These are phyloP conservation scores for Quercus glauca DNA, from an alignment of 306 rosid species.

Conservation along the genomic window DNA sequence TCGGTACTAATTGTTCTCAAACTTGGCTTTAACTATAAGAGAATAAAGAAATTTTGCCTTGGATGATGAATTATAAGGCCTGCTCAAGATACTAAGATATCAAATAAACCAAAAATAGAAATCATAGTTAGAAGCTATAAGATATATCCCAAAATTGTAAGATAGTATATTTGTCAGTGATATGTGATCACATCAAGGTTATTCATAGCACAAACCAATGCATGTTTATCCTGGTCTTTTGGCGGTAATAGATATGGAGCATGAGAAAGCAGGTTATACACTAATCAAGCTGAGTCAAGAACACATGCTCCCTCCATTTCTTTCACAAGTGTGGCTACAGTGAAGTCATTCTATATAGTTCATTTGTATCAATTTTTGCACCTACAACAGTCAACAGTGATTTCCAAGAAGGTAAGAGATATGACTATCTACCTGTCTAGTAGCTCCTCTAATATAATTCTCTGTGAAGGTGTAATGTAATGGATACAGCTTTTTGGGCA, in stretches of 20 bases:
- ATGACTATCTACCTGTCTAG: constrained; percentile 56
- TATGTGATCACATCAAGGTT: neutral
- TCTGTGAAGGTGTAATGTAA: constrained; percentile 79
- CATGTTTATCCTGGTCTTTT: neutral
- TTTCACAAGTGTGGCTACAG: neutral
- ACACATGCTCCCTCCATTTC: neutral
- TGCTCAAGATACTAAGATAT: constrained; percentile 50
- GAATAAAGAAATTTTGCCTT: constrained; percentile 72
- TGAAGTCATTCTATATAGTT: neutral
- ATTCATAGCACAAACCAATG: neutral
- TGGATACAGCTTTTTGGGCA: constrained; percentile 90
- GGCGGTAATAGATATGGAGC: neutral
- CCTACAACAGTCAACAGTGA: neutral
- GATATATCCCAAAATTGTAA: neutral
- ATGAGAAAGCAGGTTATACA: neutral
- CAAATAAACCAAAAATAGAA: constrained; percentile 22
- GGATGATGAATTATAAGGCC: constrained; percentile 63
- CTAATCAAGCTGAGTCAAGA: neutral
- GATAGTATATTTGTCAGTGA: neutral
- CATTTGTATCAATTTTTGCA: neutral
- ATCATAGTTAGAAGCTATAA: neutral
- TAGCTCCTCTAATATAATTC: constrained; percentile 76
- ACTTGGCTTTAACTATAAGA: constrained; percentile 70
- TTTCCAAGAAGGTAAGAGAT: neutral
- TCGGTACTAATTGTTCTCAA: constrained; percentile 72